A percentile compares a stretch with the other conserved stretches of the same genome.
These are phyloP conservation scores for Talaromyces trachyspermus DNA, from an alignment of 495 filamentous ascomycete species.

Conservation along the genomic window DNA sequence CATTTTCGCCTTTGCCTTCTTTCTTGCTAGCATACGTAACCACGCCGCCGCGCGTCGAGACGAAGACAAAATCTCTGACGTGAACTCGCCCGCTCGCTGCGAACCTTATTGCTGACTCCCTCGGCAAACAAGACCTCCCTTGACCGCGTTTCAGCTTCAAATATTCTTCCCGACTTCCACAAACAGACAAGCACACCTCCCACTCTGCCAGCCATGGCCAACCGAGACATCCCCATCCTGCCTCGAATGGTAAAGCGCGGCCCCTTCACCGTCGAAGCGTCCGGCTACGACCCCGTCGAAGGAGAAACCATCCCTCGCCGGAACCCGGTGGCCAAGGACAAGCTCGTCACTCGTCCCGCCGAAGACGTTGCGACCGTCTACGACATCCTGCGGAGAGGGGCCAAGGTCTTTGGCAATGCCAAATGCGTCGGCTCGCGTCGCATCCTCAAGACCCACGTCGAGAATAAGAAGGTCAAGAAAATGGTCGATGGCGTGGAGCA, in stretches of 20 bases:
- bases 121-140: too few species aligned
- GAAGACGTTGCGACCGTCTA: slow-evolving; percentile 75
- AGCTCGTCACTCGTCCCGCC: slow-evolving; percentile 56
- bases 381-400: slow-evolving; percentile 74
- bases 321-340: slow-evolving; percentile 62
- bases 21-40: too few species aligned
- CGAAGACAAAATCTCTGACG: too few species aligned
- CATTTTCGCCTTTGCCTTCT: too few species aligned
- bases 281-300: slow-evolving; percentile 59
- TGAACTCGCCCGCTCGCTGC: too few species aligned
- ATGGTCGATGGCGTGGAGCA: slow-evolving; percentile 80
- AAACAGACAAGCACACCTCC: not conserved
- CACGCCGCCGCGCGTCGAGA: too few species aligned
- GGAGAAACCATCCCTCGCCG: slow-evolving; percentile 91
- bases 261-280: slow-evolving; percentile 75
- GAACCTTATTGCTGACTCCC: too few species aligned
- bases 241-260: slow-evolving; percentile 51
- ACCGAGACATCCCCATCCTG: slow-evolving; percentile 49
- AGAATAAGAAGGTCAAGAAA: slow-evolving; percentile 97
- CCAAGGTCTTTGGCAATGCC: slow-evolving; percentile 78
- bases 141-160: too few species aligned
- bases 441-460: slow-evolving; percentile 76
- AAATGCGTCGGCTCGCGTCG: slow-evolving; percentile 77
- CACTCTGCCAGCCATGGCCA: slow-evolving; percentile 15
- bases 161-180: not conserved